Conservation (phyloP, 2,329 filamentous ascomycete genomes). For the Arthrobotrys megalospora region DNA sequence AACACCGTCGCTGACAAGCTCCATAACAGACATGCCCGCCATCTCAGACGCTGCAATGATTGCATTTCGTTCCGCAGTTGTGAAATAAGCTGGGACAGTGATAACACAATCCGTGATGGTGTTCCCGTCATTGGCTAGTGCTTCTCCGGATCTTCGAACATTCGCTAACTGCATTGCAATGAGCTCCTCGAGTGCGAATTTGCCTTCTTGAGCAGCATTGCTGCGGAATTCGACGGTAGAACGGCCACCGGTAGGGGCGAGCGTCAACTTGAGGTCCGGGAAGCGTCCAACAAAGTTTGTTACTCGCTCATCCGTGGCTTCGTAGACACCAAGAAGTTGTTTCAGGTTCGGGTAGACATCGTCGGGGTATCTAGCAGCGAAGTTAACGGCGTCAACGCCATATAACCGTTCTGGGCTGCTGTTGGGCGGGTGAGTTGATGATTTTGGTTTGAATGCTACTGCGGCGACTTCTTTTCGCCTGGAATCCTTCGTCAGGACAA, state of each 20-base stretch:
- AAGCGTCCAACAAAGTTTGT: conserved; percentile 82
- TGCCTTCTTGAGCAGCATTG: conserved; percentile 71
- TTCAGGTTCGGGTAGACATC: conserved; percentile 98
- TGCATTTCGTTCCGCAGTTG: conserved; percentile 88
- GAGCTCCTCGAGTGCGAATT: conserved; percentile 88
- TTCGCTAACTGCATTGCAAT: conserved; percentile 96
- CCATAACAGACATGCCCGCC: conserved; percentile 87
- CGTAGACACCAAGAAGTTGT: conserved; percentile 82
- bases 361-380: conserved; percentile 87
- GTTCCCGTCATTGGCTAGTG: conserved; percentile 81
- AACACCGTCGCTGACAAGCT: conserved; percentile 87
- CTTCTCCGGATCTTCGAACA: conserved; percentile 88
- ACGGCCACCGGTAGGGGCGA: conserved; percentile 69
- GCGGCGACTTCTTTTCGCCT: conserved; percentile 94
- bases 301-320: conserved; percentile 72
- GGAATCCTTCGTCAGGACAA: conserved; percentile 97
- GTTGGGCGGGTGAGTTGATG: conserved; percentile 75
- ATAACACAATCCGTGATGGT: conserved; percentile 86
- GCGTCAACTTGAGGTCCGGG: conserved; percentile 78
- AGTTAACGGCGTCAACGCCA: conserved; percentile 89
- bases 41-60: conserved; percentile 87
- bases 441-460: conserved; percentile 87
- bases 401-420: conserved; percentile 90
- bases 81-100: conserved; percentile 92
- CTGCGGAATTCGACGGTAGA: conserved; percentile 88